phyloP scores from a whole-genome alignment of 2,329 filamentous ascomycete species.

The Calycina herbarum region DNA sequence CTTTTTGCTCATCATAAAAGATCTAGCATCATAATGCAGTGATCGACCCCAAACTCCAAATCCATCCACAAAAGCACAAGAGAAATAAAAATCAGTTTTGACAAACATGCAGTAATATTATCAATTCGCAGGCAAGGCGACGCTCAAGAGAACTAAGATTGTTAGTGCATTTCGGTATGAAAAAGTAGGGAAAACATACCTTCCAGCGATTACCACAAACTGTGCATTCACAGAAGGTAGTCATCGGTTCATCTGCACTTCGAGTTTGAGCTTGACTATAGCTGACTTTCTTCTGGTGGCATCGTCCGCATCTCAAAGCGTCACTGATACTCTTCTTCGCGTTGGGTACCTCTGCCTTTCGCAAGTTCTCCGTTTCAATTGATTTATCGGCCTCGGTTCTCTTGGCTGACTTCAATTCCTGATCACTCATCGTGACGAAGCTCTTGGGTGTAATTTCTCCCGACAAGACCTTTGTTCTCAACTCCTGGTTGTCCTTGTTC shows the following conservation, averaged over 20 bases:
- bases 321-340: slow-evolving; percentile 87
- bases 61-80: slow-evolving; percentile 33
- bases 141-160: slow-evolving; percentile 37
- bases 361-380: slow-evolving; percentile 91
- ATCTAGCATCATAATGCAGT: slow-evolving; percentile 2
- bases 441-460: slow-evolving; percentile 69
- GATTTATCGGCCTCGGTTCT: slow-evolving; percentile 73
- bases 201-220: slow-evolving; percentile 72
- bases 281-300: slow-evolving; percentile 89
- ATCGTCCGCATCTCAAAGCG: slow-evolving; percentile 86
- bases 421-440: slow-evolving; percentile 84
- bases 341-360: slow-evolving; percentile 92
- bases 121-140: slow-evolving; percentile 9
- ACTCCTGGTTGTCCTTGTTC: slow-evolving; percentile 78
- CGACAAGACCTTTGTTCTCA: slow-evolving; percentile 73
- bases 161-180: slow-evolving; percentile 19
- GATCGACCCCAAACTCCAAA: slow-evolving; percentile 28
- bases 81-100: slow-evolving; percentile 26
- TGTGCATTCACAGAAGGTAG: slow-evolving; percentile 72
- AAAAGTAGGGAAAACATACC: slow-evolving; percentile 43
- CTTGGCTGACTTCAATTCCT: slow-evolving; percentile 87
- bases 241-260: slow-evolving; percentile 91
- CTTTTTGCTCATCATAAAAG: neutral
- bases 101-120: neutral
- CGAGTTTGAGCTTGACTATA: slow-evolving; percentile 96